These are phyloP conservation scores for Nyssa sinensis DNA, from an alignment of 148 eudicot species.

Conservation along the genomic window DNA sequence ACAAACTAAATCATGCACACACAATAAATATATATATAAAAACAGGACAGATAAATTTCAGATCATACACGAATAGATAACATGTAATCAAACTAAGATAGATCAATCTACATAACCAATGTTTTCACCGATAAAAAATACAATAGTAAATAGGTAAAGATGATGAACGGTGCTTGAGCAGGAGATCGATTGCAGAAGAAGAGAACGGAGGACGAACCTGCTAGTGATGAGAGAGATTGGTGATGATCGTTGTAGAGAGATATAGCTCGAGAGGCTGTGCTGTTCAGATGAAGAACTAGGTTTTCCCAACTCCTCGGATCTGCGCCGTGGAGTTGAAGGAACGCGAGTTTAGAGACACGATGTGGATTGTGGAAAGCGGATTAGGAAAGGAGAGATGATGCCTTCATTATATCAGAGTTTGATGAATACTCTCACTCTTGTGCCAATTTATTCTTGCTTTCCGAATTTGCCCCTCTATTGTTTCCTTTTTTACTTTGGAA, in stretches of 20 bases:
- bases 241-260: neutral
- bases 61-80: too few relatives aligned
- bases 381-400: neutral
- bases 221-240: neutral
- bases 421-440: too few relatives aligned
- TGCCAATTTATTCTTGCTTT: too few relatives aligned
- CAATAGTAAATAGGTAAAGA: neutral
- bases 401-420: too few relatives aligned
- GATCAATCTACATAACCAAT: neutral
- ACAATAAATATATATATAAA: neutral
- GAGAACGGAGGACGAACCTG: neutral
- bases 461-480: too few relatives aligned
- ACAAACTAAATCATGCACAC: neutral
- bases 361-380: neutral
- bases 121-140: too few relatives aligned
- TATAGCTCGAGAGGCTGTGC: neutral
- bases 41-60: neutral
- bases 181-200: neutral
- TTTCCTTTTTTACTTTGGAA: too few relatives aligned
- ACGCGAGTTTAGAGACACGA: neutral
- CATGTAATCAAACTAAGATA: neutral
- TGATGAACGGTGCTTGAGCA: neutral
- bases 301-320: constrained; percentile 30
- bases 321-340: constrained; percentile 26
- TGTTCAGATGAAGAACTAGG: neutral